Evolutionary conservation across 805 yeast genomes (phyloP).

Genomic region (Lipomyces anomalus): DNA sequence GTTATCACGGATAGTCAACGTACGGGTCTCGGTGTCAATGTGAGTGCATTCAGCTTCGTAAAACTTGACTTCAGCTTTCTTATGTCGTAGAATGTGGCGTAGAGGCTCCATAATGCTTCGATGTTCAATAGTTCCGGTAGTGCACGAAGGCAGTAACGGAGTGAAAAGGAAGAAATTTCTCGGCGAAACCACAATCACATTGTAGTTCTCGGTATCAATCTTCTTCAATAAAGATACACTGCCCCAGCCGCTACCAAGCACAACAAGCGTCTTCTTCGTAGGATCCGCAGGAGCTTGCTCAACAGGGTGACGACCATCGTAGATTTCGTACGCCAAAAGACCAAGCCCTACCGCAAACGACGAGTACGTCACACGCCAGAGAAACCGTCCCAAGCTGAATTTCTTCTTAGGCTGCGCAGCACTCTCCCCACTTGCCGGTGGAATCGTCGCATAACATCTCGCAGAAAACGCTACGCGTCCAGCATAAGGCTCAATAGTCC

Average conservation of each 20-base stretch:
- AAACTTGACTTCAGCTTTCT: slow-evolving; percentile 70
- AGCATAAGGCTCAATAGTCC: too few relatives aligned
- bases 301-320: slow-evolving; percentile 35
- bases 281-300: slow-evolving; percentile 45
- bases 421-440: background rate
- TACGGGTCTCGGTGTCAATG: slow-evolving; percentile 67
- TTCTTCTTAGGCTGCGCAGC: background rate
- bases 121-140: slow-evolving; percentile 81
- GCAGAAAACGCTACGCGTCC: too few relatives aligned
- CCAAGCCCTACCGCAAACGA: slow-evolving; percentile 19
- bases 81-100: slow-evolving; percentile 71
- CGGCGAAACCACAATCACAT: slow-evolving; percentile 86
- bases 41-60: slow-evolving; percentile 87
- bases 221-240: slow-evolving; percentile 76
- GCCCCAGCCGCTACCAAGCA: slow-evolving; percentile 85
- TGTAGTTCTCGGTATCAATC: slow-evolving; percentile 79
- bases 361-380: slow-evolving; percentile 19
- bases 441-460: background rate
- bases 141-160: slow-evolving; percentile 90
- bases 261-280: slow-evolving; percentile 67
- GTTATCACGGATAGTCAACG: slow-evolving; percentile 45
- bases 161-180: slow-evolving; percentile 91
- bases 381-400: slow-evolving; percentile 4
- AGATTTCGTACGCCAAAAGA: slow-evolving; percentile 28
- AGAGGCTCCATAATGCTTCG: slow-evolving; percentile 94